Conservation (phyloP, 306 rosid genomes). For the Prunus mume region DNA sequence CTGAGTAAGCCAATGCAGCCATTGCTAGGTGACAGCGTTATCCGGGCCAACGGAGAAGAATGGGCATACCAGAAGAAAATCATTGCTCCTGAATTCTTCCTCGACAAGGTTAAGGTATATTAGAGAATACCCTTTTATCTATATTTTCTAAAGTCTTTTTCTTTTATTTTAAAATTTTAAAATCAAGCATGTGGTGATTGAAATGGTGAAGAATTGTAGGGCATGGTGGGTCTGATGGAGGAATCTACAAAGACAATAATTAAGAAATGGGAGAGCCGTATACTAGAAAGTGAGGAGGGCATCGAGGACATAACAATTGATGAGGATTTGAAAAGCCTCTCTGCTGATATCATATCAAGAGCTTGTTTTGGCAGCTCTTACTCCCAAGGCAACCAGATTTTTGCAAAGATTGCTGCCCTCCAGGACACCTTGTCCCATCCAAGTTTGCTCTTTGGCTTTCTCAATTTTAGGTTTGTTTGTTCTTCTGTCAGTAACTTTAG, state of each 20-base stretch:
- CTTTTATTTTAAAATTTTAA: too few species aligned
- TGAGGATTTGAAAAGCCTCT: conserved; percentile 5
- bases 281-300: background rate
- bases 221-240: conserved; percentile 6
- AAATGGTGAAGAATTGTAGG: background rate
- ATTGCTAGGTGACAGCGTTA: conserved; percentile 8
- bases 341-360: conserved; percentile 12
- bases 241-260: conserved; percentile 5
- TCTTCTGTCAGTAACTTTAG: background rate
- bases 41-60: conserved; percentile 2
- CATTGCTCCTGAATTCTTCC: conserved; percentile 16
- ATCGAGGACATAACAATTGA: background rate
- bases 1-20: conserved; percentile 5
- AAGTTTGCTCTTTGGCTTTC: conserved; percentile 7
- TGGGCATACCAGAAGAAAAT: conserved; percentile 14
- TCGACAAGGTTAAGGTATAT: conserved; percentile 1
- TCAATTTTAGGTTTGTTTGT: conserved; percentile 1
- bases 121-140: background rate
- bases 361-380: conserved; percentile 14
- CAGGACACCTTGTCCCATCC: conserved; percentile 3
- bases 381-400: conserved; percentile 15
- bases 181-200: background rate
- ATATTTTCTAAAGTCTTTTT: too few species aligned
- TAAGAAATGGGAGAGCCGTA: conserved; percentile 6
- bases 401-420: conserved; percentile 10